These are phyloP conservation scores for Triangularia verruculosa DNA, from an alignment of 2,329 filamentous ascomycete genomes.

Conservation along the genomic window DNA sequence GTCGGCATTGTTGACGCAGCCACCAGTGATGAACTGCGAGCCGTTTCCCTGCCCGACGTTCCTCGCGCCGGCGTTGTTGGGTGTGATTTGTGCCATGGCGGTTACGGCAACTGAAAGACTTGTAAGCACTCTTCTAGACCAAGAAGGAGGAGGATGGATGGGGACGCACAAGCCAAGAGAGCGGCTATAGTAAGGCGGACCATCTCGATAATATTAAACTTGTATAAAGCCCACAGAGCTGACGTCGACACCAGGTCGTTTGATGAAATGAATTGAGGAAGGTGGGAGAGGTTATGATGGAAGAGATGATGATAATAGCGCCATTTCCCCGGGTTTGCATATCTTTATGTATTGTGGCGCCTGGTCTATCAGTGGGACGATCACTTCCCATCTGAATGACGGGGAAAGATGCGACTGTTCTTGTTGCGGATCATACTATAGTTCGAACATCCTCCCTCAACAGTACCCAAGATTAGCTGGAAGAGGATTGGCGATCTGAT, in stretches of 20 bases:
- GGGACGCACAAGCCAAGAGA: slow-evolving; percentile 29
- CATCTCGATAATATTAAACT: slow-evolving; percentile 27
- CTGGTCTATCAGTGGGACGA: background rate
- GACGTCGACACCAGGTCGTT: slow-evolving; percentile 22
- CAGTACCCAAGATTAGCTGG: background rate
- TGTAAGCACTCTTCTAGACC: background rate
- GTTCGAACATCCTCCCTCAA: background rate
- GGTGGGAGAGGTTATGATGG: slow-evolving; percentile 3
- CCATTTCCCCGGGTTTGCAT: slow-evolving; percentile 8
- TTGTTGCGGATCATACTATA: background rate
- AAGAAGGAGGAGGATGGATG: background rate
- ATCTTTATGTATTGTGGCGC: background rate
- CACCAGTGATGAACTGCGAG: slow-evolving; percentile 35
- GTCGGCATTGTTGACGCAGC: slow-evolving; percentile 34
- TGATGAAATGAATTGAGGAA: background rate
- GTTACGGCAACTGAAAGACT: slow-evolving; percentile 28
- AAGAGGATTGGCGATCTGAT: background rate
- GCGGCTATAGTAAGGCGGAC: slow-evolving; percentile 31
- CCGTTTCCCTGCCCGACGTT: slow-evolving; percentile 32
- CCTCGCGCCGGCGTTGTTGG: slow-evolving; percentile 34
- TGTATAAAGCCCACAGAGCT: background rate
- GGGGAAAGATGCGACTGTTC: background rate
- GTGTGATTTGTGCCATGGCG: slow-evolving; percentile 29
- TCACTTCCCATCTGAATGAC: background rate
- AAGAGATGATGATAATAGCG: slow-evolving; percentile 14